A percentile compares a stretch with the other conserved stretches of the same genome.
Conservation (phyloP, 1,284 basidiomycete genomes). For the Irpex sp. region DNA sequence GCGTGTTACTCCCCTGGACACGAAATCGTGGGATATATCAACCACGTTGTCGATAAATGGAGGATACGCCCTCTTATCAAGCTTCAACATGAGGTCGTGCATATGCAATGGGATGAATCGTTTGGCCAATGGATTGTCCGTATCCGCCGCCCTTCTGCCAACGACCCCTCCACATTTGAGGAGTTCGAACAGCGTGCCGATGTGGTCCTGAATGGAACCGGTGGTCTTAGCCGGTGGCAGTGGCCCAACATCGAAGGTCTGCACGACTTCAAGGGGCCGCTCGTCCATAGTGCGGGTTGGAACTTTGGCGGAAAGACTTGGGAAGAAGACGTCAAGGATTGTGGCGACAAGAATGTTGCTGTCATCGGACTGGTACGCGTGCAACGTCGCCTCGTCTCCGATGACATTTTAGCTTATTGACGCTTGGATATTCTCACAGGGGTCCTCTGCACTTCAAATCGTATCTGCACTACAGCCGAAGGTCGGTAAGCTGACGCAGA, state of each 20-base stretch:
- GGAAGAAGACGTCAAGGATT: conserved; percentile 45
- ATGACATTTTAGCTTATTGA: too few relatives aligned
- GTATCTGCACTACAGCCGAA: conserved; percentile 54
- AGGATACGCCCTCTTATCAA: conserved; percentile 46
- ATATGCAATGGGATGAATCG: conserved; percentile 44
- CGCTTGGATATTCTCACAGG: conserved; percentile 30
- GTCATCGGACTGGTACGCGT: conserved; percentile 56
- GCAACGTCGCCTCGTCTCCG: neutral
- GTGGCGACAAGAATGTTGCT: conserved; percentile 53
- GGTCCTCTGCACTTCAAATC: conserved; percentile 64
- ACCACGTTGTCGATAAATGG: conserved; percentile 51
- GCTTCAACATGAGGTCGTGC: conserved; percentile 45
- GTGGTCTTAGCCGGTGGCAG: conserved; percentile 13
- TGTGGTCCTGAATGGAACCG: conserved; percentile 13
- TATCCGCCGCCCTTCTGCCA: conserved; percentile 26
- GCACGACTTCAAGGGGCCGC: conserved; percentile 12
- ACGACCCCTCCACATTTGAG: conserved; percentile 5
- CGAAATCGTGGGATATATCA: conserved; percentile 50
- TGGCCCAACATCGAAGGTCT: conserved; percentile 18
- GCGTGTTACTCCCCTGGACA: conserved; percentile 51
- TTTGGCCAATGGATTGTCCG: conserved; percentile 50
- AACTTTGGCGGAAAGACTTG: conserved; percentile 40
- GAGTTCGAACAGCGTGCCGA: conserved; percentile 18
- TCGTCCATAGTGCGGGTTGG: conserved; percentile 46
- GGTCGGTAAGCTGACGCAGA: conserved; percentile 50